Evolutionary conservation across 2,329 filamentous ascomycete species (phyloP).

Genomic region (Penicillium sp.): DNA sequence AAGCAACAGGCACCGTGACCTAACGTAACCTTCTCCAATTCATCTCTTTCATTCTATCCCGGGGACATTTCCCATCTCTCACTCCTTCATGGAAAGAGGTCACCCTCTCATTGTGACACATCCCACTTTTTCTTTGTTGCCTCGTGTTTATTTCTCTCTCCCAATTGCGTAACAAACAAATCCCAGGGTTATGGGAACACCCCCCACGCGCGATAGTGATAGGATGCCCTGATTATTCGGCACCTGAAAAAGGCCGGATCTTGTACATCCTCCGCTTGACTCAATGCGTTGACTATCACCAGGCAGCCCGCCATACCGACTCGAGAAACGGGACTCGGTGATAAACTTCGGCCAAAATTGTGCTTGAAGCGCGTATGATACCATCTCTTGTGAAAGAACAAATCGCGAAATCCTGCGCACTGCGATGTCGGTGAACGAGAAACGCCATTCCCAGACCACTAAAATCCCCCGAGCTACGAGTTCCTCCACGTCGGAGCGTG

Average conservation of each 20-base stretch:
- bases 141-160: not conserved
- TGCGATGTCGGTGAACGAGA: slow-evolving; percentile 43
- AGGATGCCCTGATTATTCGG: slow-evolving; percentile 18
- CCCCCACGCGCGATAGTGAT: slow-evolving; percentile 8
- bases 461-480: slow-evolving; percentile 23
- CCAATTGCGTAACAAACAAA: slow-evolving; percentile 7
- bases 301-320: not conserved
- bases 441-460: slow-evolving; percentile 28
- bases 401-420: slow-evolving; percentile 22
- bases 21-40: slow-evolving; percentile 10
- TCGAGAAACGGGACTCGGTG: not conserved
- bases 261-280: slow-evolving; percentile 13
- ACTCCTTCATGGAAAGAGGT: slow-evolving; percentile 6
- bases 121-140: slow-evolving; percentile 3
- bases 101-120: slow-evolving; percentile 6
- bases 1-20: slow-evolving; percentile 5
- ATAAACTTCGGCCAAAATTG: not conserved
- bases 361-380: slow-evolving; percentile 4
- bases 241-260: slow-evolving; percentile 13
- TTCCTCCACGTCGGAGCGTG: slow-evolving; percentile 24
- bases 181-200: slow-evolving; percentile 8
- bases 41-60: slow-evolving; percentile 7
- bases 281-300: slow-evolving; percentile 20
- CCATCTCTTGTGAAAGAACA: slow-evolving; percentile 14
- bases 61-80: slow-evolving; percentile 6